Evolutionary conservation across 2,329 filamentous ascomycete species (phyloP).

Genomic region (Sporothrix sp.): DNA sequence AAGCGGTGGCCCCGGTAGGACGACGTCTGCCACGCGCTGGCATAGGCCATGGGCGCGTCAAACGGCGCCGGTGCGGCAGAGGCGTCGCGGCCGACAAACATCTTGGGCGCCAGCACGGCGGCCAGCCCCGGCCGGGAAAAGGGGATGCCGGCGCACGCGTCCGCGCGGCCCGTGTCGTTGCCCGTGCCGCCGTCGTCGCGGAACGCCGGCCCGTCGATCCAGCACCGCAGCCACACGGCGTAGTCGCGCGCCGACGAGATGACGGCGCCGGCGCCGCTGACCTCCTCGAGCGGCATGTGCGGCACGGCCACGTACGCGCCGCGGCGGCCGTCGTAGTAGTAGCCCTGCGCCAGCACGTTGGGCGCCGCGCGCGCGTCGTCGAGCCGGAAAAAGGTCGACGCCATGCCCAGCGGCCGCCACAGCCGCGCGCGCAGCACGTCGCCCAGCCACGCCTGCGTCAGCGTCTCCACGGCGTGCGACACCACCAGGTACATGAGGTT

Average conservation of each 20-base stretch:
- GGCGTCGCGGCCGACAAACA: slow-evolving; percentile 18
- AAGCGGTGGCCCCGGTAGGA: slow-evolving; percentile 35
- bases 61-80: slow-evolving; percentile 18
- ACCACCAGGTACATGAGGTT: slow-evolving; percentile 43
- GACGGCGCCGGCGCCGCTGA: slow-evolving; percentile 32
- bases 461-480: slow-evolving; percentile 35
- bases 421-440: slow-evolving; percentile 30
- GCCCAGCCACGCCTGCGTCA: slow-evolving; percentile 30
- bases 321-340: slow-evolving; percentile 28
- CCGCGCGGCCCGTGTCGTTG: background rate
- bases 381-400: slow-evolving; percentile 27
- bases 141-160: slow-evolving; percentile 22
- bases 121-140: slow-evolving; percentile 26
- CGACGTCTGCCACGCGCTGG: slow-evolving; percentile 30
- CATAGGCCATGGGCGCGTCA: slow-evolving; percentile 29
- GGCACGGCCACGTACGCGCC: slow-evolving; percentile 21
- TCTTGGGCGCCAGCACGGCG: slow-evolving; percentile 27
- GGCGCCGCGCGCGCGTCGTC: slow-evolving; percentile 23
- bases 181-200: background rate
- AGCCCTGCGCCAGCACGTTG: slow-evolving; percentile 31
- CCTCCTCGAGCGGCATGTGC: slow-evolving; percentile 22
- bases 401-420: slow-evolving; percentile 37
- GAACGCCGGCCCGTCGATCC: slow-evolving; percentile 28
- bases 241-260: slow-evolving; percentile 42
- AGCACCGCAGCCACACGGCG: slow-evolving; percentile 39